Conservation (phyloP, 192 early-diverging fungal species). For the Coemansia sp. region DNA sequence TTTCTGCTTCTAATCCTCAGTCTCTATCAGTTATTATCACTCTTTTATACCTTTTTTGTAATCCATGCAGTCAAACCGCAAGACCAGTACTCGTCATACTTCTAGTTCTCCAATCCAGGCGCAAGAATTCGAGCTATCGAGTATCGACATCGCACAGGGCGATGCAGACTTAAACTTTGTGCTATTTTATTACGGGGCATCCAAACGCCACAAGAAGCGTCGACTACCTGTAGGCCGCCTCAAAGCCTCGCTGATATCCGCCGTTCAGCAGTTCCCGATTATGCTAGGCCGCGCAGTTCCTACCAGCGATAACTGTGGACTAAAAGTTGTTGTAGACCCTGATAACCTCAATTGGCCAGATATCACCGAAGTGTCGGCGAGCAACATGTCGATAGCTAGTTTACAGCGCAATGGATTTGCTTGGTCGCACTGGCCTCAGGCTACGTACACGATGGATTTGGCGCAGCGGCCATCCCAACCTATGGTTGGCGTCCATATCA, state of each 20-base stretch:
- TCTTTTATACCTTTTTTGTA: neutral
- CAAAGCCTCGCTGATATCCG: conserved; percentile 15
- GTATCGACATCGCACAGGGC: conserved; percentile 44
- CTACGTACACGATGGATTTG: conserved; percentile 10
- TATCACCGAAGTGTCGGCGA: conserved; percentile 17
- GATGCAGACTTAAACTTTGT: conserved; percentile 39
- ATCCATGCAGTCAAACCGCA: neutral
- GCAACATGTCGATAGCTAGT: neutral
- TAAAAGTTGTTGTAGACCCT: conserved; percentile 23
- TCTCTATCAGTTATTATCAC: neutral
- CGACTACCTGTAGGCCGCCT: conserved; percentile 3
- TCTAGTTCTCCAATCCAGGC: neutral
- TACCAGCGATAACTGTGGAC: neutral
- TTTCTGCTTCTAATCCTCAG: neutral
- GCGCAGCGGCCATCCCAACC: conserved; percentile 10
- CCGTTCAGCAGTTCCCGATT: conserved; percentile 27
- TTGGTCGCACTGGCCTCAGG: conserved; percentile 30
- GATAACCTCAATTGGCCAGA: conserved; percentile 35
- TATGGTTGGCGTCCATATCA: conserved; percentile 31
- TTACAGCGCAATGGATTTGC: conserved; percentile 1
- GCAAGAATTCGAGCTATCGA: conserved; percentile 27
- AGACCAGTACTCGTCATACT: neutral
- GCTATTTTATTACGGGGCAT: conserved; percentile 23
- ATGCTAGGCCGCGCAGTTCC: conserved; percentile 18
- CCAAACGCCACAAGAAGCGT: conserved; percentile 7